Percentiles rank a stretch among this genome's conserved stretches.
phyloP scores from a whole-genome alignment of 129 eudicot genomes.

The Tanacetum coccineum region DNA sequence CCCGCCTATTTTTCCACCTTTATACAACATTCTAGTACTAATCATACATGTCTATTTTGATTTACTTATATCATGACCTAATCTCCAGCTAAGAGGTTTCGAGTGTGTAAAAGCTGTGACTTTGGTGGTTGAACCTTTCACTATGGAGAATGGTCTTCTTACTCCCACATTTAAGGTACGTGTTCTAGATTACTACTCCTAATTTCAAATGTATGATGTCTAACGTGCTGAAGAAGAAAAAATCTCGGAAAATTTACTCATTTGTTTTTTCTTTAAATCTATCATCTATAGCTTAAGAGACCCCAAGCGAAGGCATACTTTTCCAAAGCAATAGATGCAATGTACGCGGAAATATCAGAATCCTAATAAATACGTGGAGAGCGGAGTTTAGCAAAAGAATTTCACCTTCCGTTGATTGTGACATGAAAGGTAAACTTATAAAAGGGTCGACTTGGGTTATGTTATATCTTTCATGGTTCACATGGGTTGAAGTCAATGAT shows the following conservation, averaged over 20 bases:
- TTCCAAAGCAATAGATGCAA: constrained; percentile 34
- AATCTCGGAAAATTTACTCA: not conserved
- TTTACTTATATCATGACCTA: constrained; percentile 13
- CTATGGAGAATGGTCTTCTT: constrained; percentile 32
- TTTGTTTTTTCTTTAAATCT: not conserved
- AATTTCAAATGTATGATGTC: not conserved
- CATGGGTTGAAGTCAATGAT: not conserved
- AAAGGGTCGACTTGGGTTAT: not conserved
- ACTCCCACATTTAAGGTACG: constrained; percentile 58
- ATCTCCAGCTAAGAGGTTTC: constrained; percentile 46
- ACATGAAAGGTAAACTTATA: not conserved
- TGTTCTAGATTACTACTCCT: not conserved
- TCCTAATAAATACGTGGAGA: not conserved
- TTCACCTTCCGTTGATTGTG: not conserved
- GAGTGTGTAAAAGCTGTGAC: constrained; percentile 48
- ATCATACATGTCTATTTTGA: not conserved
- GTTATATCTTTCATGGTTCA: not conserved
- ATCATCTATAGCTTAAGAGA: constrained; percentile 39
- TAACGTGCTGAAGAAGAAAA: not conserved
- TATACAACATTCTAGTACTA: not conserved
- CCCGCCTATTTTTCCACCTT: not conserved
- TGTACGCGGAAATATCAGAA: constrained; percentile 36
- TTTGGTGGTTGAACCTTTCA: not conserved
- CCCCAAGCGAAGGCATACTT: constrained; percentile 51
- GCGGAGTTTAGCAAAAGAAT: not conserved